phyloP scores from a whole-genome alignment of 2,329 filamentous ascomycete species.

The Epichloe sylvatica region DNA sequence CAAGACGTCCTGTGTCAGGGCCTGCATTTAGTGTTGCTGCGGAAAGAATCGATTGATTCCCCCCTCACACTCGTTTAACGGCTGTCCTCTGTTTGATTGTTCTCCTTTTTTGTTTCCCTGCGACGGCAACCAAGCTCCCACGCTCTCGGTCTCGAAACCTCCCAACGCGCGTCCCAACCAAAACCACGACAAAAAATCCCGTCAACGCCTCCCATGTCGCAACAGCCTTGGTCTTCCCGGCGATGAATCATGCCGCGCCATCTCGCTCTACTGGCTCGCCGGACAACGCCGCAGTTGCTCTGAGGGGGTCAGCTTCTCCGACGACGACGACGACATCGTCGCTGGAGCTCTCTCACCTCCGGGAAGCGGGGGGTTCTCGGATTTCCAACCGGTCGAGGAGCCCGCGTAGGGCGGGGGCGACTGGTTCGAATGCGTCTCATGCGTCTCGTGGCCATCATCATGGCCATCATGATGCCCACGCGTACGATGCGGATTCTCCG shows the following conservation, averaged over 20 bases:
- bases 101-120: no score
- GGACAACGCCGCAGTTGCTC: conserved; percentile 28
- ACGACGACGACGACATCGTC: conserved; percentile 5
- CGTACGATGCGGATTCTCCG: not conserved
- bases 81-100: not conserved
- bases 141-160: not conserved
- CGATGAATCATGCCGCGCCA: conserved; percentile 22
- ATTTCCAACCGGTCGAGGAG: conserved; percentile 14
- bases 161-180: not conserved
- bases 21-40: not conserved
- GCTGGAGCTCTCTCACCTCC: not conserved
- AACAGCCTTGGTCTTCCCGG: conserved; percentile 8
- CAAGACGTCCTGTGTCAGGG: no score
- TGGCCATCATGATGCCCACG: conserved; percentile 5
- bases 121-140: no score
- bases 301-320: conserved; percentile 25
- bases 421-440: conserved; percentile 1
- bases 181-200: not conserved
- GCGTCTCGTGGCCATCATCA: no score
- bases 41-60: not conserved
- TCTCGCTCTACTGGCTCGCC: conserved; percentile 16
- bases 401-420: not conserved
- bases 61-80: not conserved
- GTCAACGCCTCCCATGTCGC: conserved; percentile 9
- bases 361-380: conserved; percentile 22